Evolutionary conservation across 176 grass and related monocot genomes (phyloP), one percentile per base, ranked within the genome.

Genomic region (Zea luxurians): DNA sequence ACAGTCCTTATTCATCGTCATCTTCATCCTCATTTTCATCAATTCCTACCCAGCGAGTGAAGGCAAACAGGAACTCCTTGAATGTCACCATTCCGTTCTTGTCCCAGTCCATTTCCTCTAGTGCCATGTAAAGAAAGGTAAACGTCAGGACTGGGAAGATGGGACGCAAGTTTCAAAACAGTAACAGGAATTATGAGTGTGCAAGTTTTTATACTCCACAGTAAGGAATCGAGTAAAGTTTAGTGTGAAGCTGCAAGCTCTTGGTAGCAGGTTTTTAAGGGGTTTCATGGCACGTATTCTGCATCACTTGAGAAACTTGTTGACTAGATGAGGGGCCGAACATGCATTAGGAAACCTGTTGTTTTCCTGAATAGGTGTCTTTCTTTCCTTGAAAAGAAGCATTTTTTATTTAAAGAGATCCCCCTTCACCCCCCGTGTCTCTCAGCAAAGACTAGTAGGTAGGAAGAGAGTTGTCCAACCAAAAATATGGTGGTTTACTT

Each of bases 91-190:
- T 98, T 18, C 92, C 96, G 62, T 99, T 99, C 84, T 91, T 99
- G 82, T 99, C 92, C 96, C 96, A 99, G 54, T 99, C 96, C 92
- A 99, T 99, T 78, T 99, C 96, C 78, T 95, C 96, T 99, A 40
- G 50, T 80, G 16, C 64, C 77, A 89, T 43, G 44, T 7, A 77
- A 73, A 55, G 3, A 85, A 64, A 8, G 44, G 54, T 70, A 55
- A 10, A 10, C 2, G 4, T 73, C 35, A 43, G n/a, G 11, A 7
- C 7, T 16, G 66, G 20, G 21, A 45, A 82, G 34, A 55, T 10
- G 48, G 21, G 15, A 6, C 34, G 11, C 0, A 75, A 61, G 11
- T 38, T 75, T 18, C 12, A 68, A 10, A 40, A 64, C 10, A 67
- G 48, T 20, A 36, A 55, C 27, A 70, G 5, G 41, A 13, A 62